phyloP scores from a whole-genome alignment of 2,329 filamentous ascomycete genomes.

The Trichoderma polysporum region DNA sequence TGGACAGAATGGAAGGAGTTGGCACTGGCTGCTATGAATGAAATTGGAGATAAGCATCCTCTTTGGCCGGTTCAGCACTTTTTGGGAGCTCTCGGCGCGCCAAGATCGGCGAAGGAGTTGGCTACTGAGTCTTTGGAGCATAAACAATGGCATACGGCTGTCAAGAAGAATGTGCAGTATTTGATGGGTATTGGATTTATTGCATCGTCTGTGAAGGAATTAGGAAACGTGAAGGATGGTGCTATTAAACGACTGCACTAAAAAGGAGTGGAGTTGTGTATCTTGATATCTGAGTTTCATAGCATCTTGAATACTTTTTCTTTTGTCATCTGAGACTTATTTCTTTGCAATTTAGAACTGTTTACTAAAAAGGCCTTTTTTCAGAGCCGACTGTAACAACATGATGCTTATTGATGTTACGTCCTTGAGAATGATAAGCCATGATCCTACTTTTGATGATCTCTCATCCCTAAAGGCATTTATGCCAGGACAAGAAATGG shows the following conservation, averaged over 20 bases:
- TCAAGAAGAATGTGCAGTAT: conserved; percentile 7
- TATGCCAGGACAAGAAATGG: too few relatives aligned
- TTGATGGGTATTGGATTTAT: conserved; percentile 10
- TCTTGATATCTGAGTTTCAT: background rate
- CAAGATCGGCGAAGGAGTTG: background rate
- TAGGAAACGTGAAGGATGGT: background rate
- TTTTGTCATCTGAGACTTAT: background rate
- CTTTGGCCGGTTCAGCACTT: conserved; percentile 31
- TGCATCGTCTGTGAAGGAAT: background rate
- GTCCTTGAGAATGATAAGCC: too few relatives aligned
- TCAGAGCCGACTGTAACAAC: too few relatives aligned
- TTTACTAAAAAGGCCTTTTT: too few relatives aligned
- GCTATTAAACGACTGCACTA: background rate
- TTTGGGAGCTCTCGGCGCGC: conserved; percentile 10
- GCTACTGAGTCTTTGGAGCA: background rate
- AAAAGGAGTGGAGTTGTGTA: background rate
- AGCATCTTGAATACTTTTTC: background rate
- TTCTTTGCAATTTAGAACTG: too few relatives aligned
- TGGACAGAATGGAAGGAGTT: conserved; percentile 23
- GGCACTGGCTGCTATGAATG: conserved; percentile 17
- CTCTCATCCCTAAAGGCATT: too few relatives aligned
- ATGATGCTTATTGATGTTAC: too few relatives aligned
- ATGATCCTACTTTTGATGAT: too few relatives aligned
- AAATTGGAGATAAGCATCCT: conserved; percentile 25
- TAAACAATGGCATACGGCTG: background rate